A percentile compares a stretch with the other conserved stretches of the same genome.
Evolutionary conservation across 2,329 filamentous ascomycete genomes (phyloP).

Genomic region (Colletotrichum magnum): DNA sequence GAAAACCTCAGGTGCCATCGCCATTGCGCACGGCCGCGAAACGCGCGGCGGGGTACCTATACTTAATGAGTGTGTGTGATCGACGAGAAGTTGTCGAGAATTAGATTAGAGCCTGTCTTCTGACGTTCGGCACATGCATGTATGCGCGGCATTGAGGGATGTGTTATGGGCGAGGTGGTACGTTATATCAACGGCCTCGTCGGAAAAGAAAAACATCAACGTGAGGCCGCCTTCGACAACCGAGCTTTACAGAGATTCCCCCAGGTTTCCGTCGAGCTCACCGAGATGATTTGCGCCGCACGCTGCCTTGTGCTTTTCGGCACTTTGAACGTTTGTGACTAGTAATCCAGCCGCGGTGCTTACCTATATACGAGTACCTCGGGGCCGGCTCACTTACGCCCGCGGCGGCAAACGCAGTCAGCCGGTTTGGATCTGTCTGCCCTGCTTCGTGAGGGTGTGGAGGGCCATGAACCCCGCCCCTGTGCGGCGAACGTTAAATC

Average conservation of each 20-base stretch:
- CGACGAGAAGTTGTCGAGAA: too few species aligned
- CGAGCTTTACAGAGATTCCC: background rate
- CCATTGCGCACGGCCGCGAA: too few species aligned
- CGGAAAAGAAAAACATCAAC: background rate
- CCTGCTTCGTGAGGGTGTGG: background rate
- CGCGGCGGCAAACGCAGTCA: slow-evolving; percentile 5
- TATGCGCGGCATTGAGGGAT: too few species aligned
- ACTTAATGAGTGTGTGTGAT: too few species aligned
- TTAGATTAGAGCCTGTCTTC: too few species aligned
- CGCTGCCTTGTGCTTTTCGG: background rate
- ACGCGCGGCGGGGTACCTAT: too few species aligned
- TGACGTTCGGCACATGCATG: too few species aligned
- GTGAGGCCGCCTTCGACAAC: background rate
- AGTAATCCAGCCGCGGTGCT: too few species aligned
- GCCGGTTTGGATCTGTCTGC: background rate
- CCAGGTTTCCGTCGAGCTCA: background rate
- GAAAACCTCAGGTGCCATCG: too few species aligned
- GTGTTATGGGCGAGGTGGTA: too few species aligned
- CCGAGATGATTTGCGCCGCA: background rate
- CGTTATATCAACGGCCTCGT: too few species aligned
- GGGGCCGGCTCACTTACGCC: background rate
- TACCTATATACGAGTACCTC: background rate
- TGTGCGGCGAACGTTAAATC: slow-evolving; percentile 7
- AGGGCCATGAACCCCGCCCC: slow-evolving; percentile 2
- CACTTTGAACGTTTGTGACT: background rate